Evolutionary conservation across 805 yeast species (phyloP), one percentile per base, ranked within the genome.

Genomic region (Kregervanrija delftensis): DNA sequence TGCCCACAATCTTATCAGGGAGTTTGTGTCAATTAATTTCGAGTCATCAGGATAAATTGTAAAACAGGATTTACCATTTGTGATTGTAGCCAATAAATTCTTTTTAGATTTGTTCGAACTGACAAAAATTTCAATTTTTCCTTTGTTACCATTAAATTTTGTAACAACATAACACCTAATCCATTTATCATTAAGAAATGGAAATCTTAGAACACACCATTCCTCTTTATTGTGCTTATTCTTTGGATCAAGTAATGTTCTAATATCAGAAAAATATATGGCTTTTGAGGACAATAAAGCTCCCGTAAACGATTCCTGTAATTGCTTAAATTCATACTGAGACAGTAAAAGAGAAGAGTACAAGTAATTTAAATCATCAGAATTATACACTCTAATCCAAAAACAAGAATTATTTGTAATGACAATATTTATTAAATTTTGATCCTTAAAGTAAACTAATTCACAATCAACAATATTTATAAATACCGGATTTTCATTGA

Each of bases 231-330:
- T 72, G 8, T 39, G 40, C 41, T 67, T 61, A 48, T 76, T 69
- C 48, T 70, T 73, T 37, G 74, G 74, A 5, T 77, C 71, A 49
- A 81, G 64, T 14, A 81, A 64, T 2, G 81, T 76, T 53, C 79
- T 77, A 36, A 80, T 69, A 56, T 81, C 88, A 2, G 75, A 68
- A 44, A 81, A 67, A 42, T 66, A 59, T 3, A 78, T 67, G 1
- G 83, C 87, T 51, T 76, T 79, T 8, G 76, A 61, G 8, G 83
- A 75, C 32, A 81, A 59, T 32, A 81, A 61, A 2, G 80, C 83
- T 6, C 85, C 88, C 0, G 86, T 80, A 55, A 74, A 81, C 15
- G 80, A 72, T 60, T 80, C 83, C 54, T 76, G 79, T 43, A 81
- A 64, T 40, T 75, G 72, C 14, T 70, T 68, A 52, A 66, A 73